phyloP scores from a whole-genome alignment of 176 grass and related monocot genomes.

The Zoysia pacifica region DNA sequence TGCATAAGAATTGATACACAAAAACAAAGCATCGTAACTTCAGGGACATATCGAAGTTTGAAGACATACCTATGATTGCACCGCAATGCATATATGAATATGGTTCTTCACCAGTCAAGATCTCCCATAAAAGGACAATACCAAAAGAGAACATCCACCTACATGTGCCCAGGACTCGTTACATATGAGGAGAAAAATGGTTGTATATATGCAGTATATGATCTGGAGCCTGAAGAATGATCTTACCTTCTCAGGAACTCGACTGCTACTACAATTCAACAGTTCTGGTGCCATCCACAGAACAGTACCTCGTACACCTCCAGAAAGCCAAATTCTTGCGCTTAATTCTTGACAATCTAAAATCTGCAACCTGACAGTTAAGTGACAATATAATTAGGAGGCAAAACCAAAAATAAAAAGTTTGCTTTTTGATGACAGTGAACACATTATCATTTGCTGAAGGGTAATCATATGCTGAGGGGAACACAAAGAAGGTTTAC shows the following conservation, averaged over 20 bases:
- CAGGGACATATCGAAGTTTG: too few species aligned
- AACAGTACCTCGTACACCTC: slow-evolving; percentile 94
- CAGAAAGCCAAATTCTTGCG: slow-evolving; percentile 90
- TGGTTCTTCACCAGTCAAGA: slow-evolving; percentile 88
- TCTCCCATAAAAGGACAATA: slow-evolving; percentile 86
- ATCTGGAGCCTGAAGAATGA: slow-evolving; percentile 18
- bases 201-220: not conserved
- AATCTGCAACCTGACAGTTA: slow-evolving; percentile 80
- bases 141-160: slow-evolving; percentile 98
- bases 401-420: not conserved
- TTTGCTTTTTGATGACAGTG: slow-evolving; percentile 29
- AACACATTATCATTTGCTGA: not conserved
- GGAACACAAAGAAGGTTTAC: slow-evolving; percentile 33
- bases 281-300: slow-evolving; percentile 99
- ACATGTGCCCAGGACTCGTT: not conserved
- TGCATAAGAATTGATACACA: too few species aligned
- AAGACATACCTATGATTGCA: slow-evolving; percentile 79
- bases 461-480: not conserved
- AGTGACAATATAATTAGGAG: not conserved
- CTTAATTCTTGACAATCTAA: slow-evolving; percentile 98
- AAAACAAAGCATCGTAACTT: too few species aligned
- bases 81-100: slow-evolving; percentile 96
- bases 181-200: not conserved
- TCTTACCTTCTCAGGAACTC: slow-evolving; percentile 88
- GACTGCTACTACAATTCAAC: slow-evolving; percentile 87